phyloP scores from a whole-genome alignment of 106 monocot species.

The Dioscorea dumetorum region DNA sequence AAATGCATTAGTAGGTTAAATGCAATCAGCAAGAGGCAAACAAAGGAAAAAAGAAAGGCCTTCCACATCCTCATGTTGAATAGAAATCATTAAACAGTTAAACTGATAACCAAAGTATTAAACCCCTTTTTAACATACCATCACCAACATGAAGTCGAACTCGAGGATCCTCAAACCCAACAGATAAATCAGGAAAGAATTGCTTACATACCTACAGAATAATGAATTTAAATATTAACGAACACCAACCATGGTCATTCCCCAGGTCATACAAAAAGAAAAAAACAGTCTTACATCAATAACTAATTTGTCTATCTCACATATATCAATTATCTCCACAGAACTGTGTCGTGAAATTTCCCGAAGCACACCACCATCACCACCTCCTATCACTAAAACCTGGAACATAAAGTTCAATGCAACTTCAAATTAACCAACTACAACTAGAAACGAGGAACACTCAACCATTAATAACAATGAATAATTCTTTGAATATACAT shows the following conservation, averaged over 20 bases:
- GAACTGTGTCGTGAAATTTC: conserved; percentile 51
- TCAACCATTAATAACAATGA: too few species aligned
- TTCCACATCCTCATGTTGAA: neutral
- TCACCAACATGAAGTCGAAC: conserved; percentile 91
- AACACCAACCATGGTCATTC: too few species aligned
- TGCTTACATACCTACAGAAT: conserved; percentile 60
- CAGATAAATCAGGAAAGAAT: conserved; percentile 68
- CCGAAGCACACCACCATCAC: conserved; percentile 65
- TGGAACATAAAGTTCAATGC: conserved; percentile 4
- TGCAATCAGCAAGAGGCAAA: neutral
- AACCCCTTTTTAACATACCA: conserved; percentile 37
- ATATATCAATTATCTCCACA: conserved; percentile 49
- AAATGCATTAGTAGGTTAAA: neutral
- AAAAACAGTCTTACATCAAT: conserved; percentile 39
- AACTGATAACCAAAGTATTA: neutral
- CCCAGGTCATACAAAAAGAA: neutral
- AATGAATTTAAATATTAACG: neutral
- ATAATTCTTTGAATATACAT: too few species aligned
- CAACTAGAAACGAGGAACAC: too few species aligned
- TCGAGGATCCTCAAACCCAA: conserved; percentile 95
- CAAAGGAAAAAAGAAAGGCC: neutral
- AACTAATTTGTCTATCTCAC: conserved; percentile 71
- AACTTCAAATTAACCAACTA: too few species aligned
- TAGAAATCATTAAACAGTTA: neutral
- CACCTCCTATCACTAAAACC: conserved; percentile 61